A percentile compares a stretch with the other conserved stretches of the same genome.
Evolutionary conservation across 2,329 filamentous ascomycete species (phyloP).

Genomic region (Thielaviopsis punctulata): DNA sequence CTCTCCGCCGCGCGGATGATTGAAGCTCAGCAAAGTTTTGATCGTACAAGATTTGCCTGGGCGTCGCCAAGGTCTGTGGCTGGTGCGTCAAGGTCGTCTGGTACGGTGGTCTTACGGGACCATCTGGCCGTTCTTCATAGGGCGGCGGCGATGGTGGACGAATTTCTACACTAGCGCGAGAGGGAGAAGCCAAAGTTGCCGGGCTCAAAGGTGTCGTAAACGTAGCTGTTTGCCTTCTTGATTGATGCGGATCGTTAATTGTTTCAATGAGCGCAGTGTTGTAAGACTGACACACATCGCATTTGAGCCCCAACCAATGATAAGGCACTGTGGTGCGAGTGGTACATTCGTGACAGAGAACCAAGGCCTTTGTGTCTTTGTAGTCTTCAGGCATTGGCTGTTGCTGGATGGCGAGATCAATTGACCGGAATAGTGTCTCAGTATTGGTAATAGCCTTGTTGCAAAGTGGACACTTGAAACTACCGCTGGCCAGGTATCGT

Average conservation of each 20-base stretch:
- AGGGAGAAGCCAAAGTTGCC: background rate
- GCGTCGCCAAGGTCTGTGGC: background rate
- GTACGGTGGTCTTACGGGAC: background rate
- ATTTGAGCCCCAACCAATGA: constrained; percentile 91
- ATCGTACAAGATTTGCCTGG: background rate
- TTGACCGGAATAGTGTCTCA: constrained; percentile 82
- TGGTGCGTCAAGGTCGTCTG: background rate
- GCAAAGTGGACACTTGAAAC: constrained; percentile 93
- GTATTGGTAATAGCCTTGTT: constrained; percentile 95
- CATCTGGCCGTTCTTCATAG: background rate
- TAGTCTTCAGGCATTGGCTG: constrained; percentile 90
- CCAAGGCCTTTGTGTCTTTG: constrained; percentile 57
- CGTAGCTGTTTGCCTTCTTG: background rate
- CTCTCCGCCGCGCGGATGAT: background rate
- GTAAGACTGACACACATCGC: constrained; percentile 53
- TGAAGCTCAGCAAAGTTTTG: background rate
- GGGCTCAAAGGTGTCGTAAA: background rate
- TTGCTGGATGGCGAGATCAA: constrained; percentile 69
- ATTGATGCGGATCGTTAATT: constrained; percentile 1
- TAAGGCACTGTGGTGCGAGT: constrained; percentile 74
- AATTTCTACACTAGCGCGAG: too few relatives aligned
- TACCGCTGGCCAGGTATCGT: constrained; percentile 61
- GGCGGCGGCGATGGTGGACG: background rate
- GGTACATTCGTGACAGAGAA: constrained; percentile 90
- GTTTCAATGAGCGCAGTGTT: constrained; percentile 34